Conservation (phyloP, 768 basidiomycete genomes). For the Ramaria sp. region DNA sequence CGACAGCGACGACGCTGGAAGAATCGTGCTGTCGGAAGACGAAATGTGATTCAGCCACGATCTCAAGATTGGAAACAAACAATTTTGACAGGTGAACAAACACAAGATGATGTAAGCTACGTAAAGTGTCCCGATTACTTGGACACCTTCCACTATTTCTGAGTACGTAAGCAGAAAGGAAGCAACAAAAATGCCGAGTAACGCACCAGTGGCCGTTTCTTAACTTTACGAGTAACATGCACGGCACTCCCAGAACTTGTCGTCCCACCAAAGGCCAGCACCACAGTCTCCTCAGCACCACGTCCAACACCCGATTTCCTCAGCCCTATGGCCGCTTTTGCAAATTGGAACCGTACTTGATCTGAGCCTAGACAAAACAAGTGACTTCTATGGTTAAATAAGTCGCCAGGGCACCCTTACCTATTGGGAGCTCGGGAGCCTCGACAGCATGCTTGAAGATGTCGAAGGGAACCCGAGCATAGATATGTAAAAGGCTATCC, state of each 20-base stretch:
- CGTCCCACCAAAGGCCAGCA: constrained; percentile 70
- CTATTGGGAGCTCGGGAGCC: constrained; percentile 70
- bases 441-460: constrained; percentile 78
- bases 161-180: background rate
- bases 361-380: constrained; percentile 47
- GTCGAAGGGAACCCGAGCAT: constrained; percentile 75
- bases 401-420: constrained; percentile 24
- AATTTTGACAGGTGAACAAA: constrained; percentile 11
- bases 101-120: constrained; percentile 4
- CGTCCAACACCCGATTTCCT: constrained; percentile 69
- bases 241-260: constrained; percentile 58
- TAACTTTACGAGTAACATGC: constrained; percentile 80
- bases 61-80: constrained; percentile 4
- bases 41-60: background rate
- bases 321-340: constrained; percentile 78
- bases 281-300: constrained; percentile 82
- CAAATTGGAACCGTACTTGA: constrained; percentile 84
- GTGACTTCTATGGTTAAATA: constrained; percentile 10
- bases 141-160: constrained; percentile 11
- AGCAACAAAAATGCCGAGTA: background rate
- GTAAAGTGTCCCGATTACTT: background rate
- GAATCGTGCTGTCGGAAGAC: constrained; percentile 1
- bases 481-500: constrained; percentile 63
- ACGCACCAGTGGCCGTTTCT: constrained; percentile 34
- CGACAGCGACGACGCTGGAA: background rate